phyloP scores from a whole-genome alignment of 805 yeast species.

The Wilhelminamyces savonicus region DNA sequence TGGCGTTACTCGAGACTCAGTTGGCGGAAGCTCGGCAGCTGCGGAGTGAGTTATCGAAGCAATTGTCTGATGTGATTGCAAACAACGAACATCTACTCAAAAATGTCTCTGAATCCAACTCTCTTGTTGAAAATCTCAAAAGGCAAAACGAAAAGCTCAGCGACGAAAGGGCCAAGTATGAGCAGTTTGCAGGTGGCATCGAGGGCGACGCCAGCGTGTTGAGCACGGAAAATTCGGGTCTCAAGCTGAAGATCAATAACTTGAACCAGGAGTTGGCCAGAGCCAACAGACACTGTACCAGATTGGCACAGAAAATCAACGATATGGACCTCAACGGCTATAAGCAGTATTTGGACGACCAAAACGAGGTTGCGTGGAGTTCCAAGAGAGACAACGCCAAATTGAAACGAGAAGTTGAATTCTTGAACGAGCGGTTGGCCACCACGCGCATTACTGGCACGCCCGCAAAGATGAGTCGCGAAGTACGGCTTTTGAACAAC shows the following conservation, averaged over 20 bases:
- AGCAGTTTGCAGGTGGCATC: conserved; percentile 16
- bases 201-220: conserved; percentile 24
- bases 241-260: conserved; percentile 21
- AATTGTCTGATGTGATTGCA: conserved; percentile 15
- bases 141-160: conserved; percentile 13
- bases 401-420: conserved; percentile 25
- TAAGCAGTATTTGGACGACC: conserved; percentile 13
- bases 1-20: conserved; percentile 25
- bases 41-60: conserved; percentile 17
- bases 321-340: conserved; percentile 4
- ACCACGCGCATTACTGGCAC: conserved; percentile 15
- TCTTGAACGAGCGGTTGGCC: conserved; percentile 14
- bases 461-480: no score
- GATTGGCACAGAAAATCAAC: conserved; percentile 21
- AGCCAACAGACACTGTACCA: conserved; percentile 22
- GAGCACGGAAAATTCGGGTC: conserved; percentile 20
- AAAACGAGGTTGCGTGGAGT: conserved; percentile 2
- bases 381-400: conserved; percentile 9
- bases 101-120: conserved; percentile 4
- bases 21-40: conserved; percentile 23
- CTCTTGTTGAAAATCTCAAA: conserved; percentile 1
- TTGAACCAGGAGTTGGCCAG: conserved; percentile 25
- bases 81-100: conserved; percentile 13
- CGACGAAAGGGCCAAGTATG: conserved; percentile 20
- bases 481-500: conserved; percentile 21